Conservation (phyloP, 2,329 filamentous ascomycete genomes). For the Davidsoniella eucalypti region DNA sequence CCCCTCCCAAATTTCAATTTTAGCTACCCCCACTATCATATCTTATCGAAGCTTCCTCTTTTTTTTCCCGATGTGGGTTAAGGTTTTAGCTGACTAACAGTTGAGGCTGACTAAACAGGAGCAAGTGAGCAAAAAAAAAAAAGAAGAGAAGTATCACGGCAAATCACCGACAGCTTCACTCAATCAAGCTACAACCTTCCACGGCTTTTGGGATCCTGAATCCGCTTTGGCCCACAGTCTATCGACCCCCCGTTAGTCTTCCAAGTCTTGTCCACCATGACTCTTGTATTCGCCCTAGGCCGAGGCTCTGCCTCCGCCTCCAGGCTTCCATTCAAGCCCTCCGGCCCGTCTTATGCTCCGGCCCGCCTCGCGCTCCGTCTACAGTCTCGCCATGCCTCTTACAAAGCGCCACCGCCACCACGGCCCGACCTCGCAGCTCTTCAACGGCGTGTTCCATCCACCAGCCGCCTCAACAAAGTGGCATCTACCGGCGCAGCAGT, state of each 20-base stretch:
- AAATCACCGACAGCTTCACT: too few species aligned
- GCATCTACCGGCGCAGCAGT: neutral
- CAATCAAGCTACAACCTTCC: too few species aligned
- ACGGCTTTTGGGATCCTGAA: too few species aligned
- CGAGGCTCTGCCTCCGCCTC: neutral
- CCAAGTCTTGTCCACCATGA: neutral
- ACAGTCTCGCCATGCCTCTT: slow-evolving; percentile 2
- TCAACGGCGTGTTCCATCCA: slow-evolving; percentile 6
- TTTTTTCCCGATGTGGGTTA: too few species aligned
- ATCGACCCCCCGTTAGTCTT: too few species aligned
- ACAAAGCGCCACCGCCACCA: slow-evolving; percentile 3
- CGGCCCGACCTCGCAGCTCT: slow-evolving; percentile 11
- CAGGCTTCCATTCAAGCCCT: neutral
- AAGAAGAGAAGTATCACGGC: too few species aligned
- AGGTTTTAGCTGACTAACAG: too few species aligned
- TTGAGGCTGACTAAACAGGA: too few species aligned
- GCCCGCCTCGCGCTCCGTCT: neutral
- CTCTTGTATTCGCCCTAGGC: slow-evolving; percentile 1
- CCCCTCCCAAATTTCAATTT: too few species aligned
- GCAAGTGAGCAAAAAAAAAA: too few species aligned
- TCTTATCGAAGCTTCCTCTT: neutral
- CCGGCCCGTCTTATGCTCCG: neutral
- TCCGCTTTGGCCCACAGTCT: too few species aligned
- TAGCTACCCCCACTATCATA: too few species aligned
- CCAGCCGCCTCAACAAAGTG: neutral